A percentile compares a stretch with the other conserved stretches of the same genome.
Conservation (phyloP, 768 basidiomycete species). For the Daedaleopsis sinensis region DNA sequence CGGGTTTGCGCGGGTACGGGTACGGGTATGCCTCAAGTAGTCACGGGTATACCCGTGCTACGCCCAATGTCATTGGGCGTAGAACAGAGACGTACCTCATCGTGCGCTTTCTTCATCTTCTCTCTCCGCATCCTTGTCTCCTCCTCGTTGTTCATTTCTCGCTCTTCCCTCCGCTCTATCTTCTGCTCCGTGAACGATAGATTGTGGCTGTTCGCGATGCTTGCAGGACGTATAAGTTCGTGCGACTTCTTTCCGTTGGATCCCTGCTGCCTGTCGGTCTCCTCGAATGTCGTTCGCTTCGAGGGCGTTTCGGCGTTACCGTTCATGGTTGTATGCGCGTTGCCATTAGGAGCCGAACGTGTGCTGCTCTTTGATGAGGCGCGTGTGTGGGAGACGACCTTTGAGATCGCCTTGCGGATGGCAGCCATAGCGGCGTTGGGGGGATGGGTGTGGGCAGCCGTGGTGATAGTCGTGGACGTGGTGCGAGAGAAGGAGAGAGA, state of each 20-base stretch:
- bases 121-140: slow-evolving; percentile 20
- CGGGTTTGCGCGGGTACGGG: too few relatives aligned
- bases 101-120: slow-evolving; percentile 16
- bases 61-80: too few relatives aligned
- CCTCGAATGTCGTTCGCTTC: slow-evolving; percentile 2
- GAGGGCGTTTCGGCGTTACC: slow-evolving; percentile 10
- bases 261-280: slow-evolving; percentile 15
- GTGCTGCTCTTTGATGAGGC: slow-evolving; percentile 14
- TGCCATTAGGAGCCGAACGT: slow-evolving; percentile 7
- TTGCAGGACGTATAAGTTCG: slow-evolving; percentile 10
- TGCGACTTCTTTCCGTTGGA: slow-evolving; percentile 6
- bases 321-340: slow-evolving; percentile 16
- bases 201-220: neutral
- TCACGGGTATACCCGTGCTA: too few relatives aligned
- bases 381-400: slow-evolving; percentile 19
- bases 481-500: neutral
- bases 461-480: neutral
- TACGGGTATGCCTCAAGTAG: too few relatives aligned
- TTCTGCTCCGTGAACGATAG: slow-evolving; percentile 30
- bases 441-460: slow-evolving; percentile 9
- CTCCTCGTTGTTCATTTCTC: slow-evolving; percentile 26
- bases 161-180: slow-evolving; percentile 24
- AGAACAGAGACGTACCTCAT: slow-evolving; percentile 18
- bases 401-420: slow-evolving; percentile 24
- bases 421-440: slow-evolving; percentile 19